A percentile compares a stretch with the other conserved stretches of the same genome.
Conservation (phyloP, 345 rosid species). For the Citrus sp. region DNA sequence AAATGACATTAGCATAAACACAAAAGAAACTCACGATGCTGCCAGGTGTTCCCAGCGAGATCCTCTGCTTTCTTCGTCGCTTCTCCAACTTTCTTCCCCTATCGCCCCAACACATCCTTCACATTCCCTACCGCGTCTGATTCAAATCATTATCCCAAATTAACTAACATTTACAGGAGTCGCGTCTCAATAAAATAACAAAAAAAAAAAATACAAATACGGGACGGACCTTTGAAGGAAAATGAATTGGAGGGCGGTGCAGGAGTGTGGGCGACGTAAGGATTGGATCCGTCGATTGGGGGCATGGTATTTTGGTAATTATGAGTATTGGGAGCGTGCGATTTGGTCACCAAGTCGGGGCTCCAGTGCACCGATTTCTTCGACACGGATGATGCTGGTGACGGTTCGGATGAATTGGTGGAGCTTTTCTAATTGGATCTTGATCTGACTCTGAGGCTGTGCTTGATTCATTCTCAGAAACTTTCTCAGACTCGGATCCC, state of each 20-base stretch:
- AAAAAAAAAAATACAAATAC: background rate
- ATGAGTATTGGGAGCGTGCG: conserved; percentile 24
- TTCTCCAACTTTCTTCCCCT: conserved; percentile 41
- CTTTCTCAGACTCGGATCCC: conserved; percentile 27
- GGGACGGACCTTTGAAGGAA: conserved; percentile 44
- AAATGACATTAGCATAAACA: too few relatives aligned
- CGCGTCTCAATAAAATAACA: background rate
- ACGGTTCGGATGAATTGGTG: conserved; percentile 16
- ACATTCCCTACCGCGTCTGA: conserved; percentile 46
- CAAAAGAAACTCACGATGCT: background rate
- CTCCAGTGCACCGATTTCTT: conserved; percentile 76
- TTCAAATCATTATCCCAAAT: conserved; percentile 15
- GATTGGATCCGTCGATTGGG: conserved; percentile 45
- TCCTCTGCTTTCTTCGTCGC: conserved; percentile 15
- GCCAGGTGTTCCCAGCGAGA: too few relatives aligned
- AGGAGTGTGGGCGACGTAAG: conserved; percentile 43
- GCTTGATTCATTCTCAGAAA: background rate
- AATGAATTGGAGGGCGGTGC: conserved; percentile 30
- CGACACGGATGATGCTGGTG: conserved; percentile 31
- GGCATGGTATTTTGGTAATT: conserved; percentile 15
- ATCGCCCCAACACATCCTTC: conserved; percentile 42
- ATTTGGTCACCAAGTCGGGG: conserved; percentile 59
- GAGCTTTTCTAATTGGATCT: conserved; percentile 25
- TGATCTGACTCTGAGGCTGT: conserved; percentile 12
- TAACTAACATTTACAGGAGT: background rate